Evolutionary conservation across 2,329 filamentous ascomycete genomes (phyloP), one percentile per base, ranked within the genome.

Genomic region (Emergomyces orientalis): DNA sequence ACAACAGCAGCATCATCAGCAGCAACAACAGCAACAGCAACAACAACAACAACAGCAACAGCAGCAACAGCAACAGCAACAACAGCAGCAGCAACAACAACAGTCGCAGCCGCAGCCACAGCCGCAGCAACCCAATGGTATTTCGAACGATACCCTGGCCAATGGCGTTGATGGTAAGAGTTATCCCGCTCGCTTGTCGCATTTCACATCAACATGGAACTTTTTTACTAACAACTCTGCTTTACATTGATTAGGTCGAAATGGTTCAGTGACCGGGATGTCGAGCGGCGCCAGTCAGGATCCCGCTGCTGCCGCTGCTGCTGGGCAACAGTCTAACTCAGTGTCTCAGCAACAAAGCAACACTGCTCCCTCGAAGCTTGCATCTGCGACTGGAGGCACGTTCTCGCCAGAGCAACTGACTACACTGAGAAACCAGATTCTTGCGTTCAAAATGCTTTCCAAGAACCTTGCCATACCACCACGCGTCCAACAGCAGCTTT

Each of bases 361-460:
- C 43, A 72, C 67, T 5, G 66, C 70, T 8, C 68, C 69, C 45
- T 66, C 72, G n/a, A 59, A 59, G 27, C 37, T 25, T 39, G 30
- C 32, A 32, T 47, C 56, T 45, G 34, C 56, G 25, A 70, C 71
- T 54, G 82, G 82, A 59, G 86, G 86, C 65, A 39, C 61, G 27
- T 92, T 96, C 73, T 87, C 86, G 14, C 83, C 84, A 30, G 89
- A 94, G 63, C 94, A 99, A 73, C 79, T 96, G 55, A 81, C 83
- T 30, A 85, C 90, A 52, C 79, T 99, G 11, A 84, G 90, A 64
- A 87, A 89, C 67, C 94, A 99, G 74, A 96, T 97, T 59, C 83
- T 88, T 69, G 92, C 93, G 0, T 97, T 97, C 77, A 95, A 95
- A 76, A 83, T 91, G 67, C 81, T 99, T 3, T 88, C 90, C 5